Evolutionary conservation across 805 yeast genomes (phyloP).

Genomic region (Metschnikowia lochheadii): DNA sequence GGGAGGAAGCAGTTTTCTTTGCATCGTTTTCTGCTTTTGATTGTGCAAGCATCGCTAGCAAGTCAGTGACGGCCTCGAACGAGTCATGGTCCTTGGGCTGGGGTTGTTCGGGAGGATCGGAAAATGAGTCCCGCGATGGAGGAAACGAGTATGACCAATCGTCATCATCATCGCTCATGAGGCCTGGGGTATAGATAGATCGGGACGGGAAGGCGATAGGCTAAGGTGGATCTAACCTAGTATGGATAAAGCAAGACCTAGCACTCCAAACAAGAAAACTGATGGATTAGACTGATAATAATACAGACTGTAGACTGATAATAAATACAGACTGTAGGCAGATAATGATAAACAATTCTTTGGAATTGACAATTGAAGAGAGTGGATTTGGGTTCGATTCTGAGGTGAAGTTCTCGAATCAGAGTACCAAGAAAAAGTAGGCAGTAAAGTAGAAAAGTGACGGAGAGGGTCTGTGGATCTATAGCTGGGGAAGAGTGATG

Average conservation of each 20-base stretch:
- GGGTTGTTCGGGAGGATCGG: background rate
- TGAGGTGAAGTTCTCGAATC: too few species aligned
- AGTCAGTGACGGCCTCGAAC: background rate
- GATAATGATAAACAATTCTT: too few species aligned
- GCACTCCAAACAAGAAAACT: background rate
- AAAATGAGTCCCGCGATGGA: slow-evolving; percentile 19
- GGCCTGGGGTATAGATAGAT: background rate
- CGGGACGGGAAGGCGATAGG: background rate
- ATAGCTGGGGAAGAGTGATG: too few species aligned
- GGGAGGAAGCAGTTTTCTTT: background rate
- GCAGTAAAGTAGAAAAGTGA: too few species aligned
- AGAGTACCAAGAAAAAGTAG: too few species aligned
- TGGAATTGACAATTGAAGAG: too few species aligned
- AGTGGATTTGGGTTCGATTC: too few species aligned
- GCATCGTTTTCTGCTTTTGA: background rate
- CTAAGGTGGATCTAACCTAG: background rate
- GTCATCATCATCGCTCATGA: slow-evolving; percentile 30
- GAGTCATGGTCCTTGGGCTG: background rate
- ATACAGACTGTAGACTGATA: too few species aligned
- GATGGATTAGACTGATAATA: too few species aligned
- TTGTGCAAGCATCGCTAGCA: slow-evolving; percentile 1
- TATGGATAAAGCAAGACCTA: background rate
- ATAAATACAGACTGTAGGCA: too few species aligned
- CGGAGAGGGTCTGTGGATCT: too few species aligned
- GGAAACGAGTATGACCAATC: slow-evolving; percentile 41